Conservation (phyloP, 108 stramenopile genomes). For the Nannochloropsis salina region DNA sequence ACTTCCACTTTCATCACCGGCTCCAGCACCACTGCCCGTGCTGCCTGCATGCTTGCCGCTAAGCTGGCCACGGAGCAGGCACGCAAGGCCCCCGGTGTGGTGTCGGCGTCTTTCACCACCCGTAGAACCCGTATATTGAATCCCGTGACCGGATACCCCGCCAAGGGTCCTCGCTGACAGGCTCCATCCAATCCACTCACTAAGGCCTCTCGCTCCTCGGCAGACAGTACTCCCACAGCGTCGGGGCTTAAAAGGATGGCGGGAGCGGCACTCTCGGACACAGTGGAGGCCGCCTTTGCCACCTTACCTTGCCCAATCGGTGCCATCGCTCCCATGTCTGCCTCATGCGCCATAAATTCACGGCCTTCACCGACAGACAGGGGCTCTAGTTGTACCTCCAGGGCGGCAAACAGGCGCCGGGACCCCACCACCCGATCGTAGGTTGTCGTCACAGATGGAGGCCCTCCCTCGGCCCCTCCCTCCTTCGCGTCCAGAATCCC, state of each 20-base stretch:
- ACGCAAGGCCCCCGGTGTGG: slow-evolving; percentile 40
- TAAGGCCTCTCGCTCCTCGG: not conserved
- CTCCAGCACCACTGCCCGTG: slow-evolving; percentile 35
- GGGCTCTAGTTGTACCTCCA: slow-evolving; percentile 18
- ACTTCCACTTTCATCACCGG: slow-evolving; percentile 46
- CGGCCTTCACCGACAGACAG: slow-evolving; percentile 25
- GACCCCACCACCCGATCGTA: not conserved
- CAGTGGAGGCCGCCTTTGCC: not conserved
- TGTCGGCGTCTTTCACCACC: slow-evolving; percentile 29
- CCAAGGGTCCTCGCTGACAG: slow-evolving; percentile 35
- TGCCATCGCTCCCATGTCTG: slow-evolving; percentile 19
- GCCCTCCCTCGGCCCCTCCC: not conserved
- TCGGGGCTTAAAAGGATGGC: slow-evolving; percentile 20
- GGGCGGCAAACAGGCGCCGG: slow-evolving; percentile 23
- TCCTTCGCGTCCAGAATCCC: slow-evolving; percentile 32
- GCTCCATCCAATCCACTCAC: not conserved
- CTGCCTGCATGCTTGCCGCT: slow-evolving; percentile 22
- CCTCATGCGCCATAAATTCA: not conserved
- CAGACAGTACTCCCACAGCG: slow-evolving; percentile 3
- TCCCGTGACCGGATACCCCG: slow-evolving; percentile 41
- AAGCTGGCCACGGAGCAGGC: slow-evolving; percentile 36
- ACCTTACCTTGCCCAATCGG: slow-evolving; percentile 23
- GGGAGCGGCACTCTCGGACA: slow-evolving; percentile 23
- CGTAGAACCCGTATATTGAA: slow-evolving; percentile 24
- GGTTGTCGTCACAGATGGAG: not conserved